Conservation (phyloP, 2,329 filamentous ascomycete species). For the Pseudogymnoascus sp. region DNA sequence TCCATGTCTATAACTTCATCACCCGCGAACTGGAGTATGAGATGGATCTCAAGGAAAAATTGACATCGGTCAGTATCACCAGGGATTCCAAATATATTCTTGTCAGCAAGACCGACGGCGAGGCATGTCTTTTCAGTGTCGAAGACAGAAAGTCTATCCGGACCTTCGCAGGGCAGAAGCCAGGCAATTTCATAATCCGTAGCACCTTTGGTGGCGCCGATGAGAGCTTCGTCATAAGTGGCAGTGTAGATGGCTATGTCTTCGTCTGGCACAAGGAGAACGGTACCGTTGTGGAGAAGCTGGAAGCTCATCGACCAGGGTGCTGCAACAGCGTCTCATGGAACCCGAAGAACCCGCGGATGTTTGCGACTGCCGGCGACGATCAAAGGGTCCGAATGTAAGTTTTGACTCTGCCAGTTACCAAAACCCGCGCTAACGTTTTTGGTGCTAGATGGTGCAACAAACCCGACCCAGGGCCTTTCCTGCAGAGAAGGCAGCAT, state of each 20-base stretch:
- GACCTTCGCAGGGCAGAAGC: conserved; percentile 66
- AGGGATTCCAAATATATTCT: conserved; percentile 73
- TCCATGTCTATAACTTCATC: conserved; percentile 76
- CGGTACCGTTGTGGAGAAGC: conserved; percentile 64
- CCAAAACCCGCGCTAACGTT: not conserved
- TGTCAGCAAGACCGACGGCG: conserved; percentile 70
- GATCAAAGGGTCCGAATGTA: conserved; percentile 81
- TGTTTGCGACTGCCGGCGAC: conserved; percentile 89
- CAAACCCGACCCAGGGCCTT: not conserved
- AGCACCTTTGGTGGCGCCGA: conserved; percentile 80
- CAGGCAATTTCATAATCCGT: conserved; percentile 71
- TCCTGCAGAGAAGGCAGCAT: not conserved
- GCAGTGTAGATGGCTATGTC: conserved; percentile 72
- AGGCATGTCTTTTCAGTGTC: conserved; percentile 72
- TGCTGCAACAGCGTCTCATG: conserved; percentile 82
- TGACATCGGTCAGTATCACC: conserved; percentile 76
- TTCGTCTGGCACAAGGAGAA: conserved; percentile 89
- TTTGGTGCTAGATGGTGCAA: not conserved
- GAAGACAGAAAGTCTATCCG: conserved; percentile 63
- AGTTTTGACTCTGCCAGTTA: conserved; percentile 30
- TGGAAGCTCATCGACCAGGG: conserved; percentile 66
- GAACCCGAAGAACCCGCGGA: conserved; percentile 73
- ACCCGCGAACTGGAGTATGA: conserved; percentile 69
- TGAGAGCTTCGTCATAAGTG: conserved; percentile 85
- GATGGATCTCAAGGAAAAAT: conserved; percentile 57